Evolutionary conservation across 2,329 filamentous ascomycete genomes (phyloP).

Genomic region (Apiospora sp.): DNA sequence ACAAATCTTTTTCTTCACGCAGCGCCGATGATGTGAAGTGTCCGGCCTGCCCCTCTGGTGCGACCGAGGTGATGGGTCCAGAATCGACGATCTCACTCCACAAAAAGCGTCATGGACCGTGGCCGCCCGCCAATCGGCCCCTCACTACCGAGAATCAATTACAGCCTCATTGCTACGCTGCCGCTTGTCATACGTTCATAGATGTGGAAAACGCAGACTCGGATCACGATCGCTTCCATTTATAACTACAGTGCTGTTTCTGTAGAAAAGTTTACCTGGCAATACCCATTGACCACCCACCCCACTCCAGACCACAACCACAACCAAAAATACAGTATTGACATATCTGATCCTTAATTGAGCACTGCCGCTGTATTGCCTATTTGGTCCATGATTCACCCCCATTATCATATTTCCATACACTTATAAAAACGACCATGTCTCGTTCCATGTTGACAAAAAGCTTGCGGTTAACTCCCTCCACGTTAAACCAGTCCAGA

Average conservation of each 20-base stretch:
- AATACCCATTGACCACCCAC: no score
- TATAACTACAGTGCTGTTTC: background rate
- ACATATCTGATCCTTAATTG: no score
- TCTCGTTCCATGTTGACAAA: constrained; percentile 30
- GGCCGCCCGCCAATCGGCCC: background rate
- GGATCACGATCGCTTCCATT: background rate
- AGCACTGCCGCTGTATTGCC: no score
- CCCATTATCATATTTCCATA: background rate
- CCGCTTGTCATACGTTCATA: no score
- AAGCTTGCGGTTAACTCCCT: constrained; percentile 24
- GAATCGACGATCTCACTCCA: background rate
- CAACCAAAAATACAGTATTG: no score
- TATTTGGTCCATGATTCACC: background rate
- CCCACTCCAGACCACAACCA: background rate
- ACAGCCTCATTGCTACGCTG: background rate
- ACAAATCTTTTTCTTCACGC: background rate
- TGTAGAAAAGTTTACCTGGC: background rate
- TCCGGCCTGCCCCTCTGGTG: background rate
- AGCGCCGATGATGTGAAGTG: background rate
- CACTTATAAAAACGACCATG: constrained; percentile 24
- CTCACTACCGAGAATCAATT: background rate
- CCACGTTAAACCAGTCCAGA: constrained; percentile 7
- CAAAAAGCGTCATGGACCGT: background rate
- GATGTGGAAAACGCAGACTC: background rate
- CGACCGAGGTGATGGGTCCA: background rate